phyloP scores from a whole-genome alignment of 73 alveolate species.

The Tetrahymena thermophila region DNA sequence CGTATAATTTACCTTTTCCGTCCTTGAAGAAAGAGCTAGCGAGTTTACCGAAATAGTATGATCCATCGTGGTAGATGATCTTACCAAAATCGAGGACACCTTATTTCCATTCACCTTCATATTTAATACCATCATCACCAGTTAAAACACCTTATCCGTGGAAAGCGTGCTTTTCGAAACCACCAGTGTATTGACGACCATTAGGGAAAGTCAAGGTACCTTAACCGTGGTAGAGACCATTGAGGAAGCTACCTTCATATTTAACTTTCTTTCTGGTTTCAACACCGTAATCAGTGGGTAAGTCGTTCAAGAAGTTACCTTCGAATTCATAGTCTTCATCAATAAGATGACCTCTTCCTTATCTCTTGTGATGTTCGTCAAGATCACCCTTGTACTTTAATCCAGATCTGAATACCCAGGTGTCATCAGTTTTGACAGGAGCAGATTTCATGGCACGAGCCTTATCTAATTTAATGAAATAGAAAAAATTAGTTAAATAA shows the following conservation, averaged over 20 bases:
- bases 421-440: neutral
- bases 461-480: neutral
- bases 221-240: slow-evolving; percentile 1
- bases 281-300: neutral
- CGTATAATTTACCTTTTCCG: neutral
- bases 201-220: neutral
- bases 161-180: neutral
- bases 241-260: neutral
- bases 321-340: neutral
- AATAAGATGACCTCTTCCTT: neutral
- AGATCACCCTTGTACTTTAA: neutral
- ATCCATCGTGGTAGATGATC: neutral
- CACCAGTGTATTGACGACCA: neutral
- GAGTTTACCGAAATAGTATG: neutral
- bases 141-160: neutral
- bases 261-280: neutral
- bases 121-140: slow-evolving; percentile 1
- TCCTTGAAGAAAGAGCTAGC: neutral
- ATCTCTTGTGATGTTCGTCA: neutral
- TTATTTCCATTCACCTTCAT: slow-evolving; percentile 5
- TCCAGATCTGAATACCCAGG: neutral
- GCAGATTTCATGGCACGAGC: neutral
- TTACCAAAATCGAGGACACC: neutral
- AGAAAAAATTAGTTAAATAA: neutral
- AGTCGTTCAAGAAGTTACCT: neutral